These are phyloP conservation scores for Prunella vulgaris DNA, from an alignment of 257 asterid genomes.

Conservation along the genomic window DNA sequence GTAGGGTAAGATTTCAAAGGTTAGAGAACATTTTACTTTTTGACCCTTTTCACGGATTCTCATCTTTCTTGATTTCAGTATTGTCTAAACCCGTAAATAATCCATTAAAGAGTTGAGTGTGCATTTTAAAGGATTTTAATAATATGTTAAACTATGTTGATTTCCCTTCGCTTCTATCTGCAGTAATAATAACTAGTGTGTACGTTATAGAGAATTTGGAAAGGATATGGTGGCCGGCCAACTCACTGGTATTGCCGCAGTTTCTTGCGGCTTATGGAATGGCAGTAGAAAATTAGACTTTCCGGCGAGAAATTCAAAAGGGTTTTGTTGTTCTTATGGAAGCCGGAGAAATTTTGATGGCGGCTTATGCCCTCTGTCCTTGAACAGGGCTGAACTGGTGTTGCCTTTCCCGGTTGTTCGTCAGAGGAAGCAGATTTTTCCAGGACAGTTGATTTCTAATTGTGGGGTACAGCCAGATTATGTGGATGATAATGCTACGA, in stretches of 20 bases:
- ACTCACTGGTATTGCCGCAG: slow-evolving; percentile 30
- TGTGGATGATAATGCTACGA: slow-evolving; percentile 24
- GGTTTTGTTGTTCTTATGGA: slow-evolving; percentile 16
- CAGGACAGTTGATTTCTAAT: slow-evolving; percentile 35
- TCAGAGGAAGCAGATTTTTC: slow-evolving; percentile 29
- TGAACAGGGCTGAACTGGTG: slow-evolving; percentile 21
- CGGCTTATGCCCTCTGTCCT: slow-evolving; percentile 23
- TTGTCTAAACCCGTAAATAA: background rate
- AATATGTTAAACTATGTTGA: background rate
- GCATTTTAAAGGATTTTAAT: too few relatives aligned
- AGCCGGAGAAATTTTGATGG: slow-evolving; percentile 23
- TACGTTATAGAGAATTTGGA: too few relatives aligned
- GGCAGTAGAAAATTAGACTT: slow-evolving; percentile 21
- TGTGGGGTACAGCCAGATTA: slow-evolving; percentile 30
- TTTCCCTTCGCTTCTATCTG: background rate
- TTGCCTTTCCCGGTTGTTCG: slow-evolving; percentile 29
- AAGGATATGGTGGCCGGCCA: slow-evolving; percentile 50
- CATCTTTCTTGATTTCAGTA: slow-evolving; percentile 7
- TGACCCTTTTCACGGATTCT: background rate
- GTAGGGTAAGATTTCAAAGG: background rate
- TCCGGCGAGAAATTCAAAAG: slow-evolving; percentile 13
- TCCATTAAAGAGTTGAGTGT: background rate
- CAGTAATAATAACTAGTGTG: too few relatives aligned
- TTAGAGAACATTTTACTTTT: background rate
- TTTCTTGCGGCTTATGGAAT: slow-evolving; percentile 26